Conservation (phyloP, 257 asterid species). For the Nicotiana attenuata region DNA sequence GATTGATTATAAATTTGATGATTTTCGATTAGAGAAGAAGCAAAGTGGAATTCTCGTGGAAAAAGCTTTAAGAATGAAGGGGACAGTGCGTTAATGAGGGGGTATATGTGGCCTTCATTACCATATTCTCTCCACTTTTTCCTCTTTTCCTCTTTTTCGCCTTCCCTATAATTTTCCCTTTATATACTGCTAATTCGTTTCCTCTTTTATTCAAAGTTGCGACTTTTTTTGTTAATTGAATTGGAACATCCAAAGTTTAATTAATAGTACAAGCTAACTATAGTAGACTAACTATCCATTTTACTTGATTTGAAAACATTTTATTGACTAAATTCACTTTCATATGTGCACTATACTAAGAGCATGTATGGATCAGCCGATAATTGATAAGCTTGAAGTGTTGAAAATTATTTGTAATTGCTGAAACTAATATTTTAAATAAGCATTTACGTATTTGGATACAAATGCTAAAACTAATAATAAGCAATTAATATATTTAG, state of each 20-base stretch:
- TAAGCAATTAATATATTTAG: no score
- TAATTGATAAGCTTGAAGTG: no score
- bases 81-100: constrained; percentile 8
- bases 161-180: neutral
- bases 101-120: constrained; percentile 27
- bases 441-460: no score
- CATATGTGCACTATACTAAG: no score
- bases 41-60: neutral
- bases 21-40: constrained; percentile 7
- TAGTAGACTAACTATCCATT: no score
- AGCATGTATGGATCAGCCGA: no score
- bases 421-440: no score
- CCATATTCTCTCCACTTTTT: constrained; percentile 45
- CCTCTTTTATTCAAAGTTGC: neutral
- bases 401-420: no score
- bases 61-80: constrained; percentile 10
- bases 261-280: no score
- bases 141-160: constrained; percentile 13
- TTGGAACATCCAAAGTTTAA: neutral
- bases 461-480: no score
- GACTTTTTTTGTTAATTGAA: neutral
- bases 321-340: no score
- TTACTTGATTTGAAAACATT: no score
- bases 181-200: neutral
- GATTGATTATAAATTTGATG: neutral